A percentile compares a stretch with the other conserved stretches of the same genome.
These are phyloP conservation scores for Calcarisporium arbuscula DNA, from an alignment of 2,329 filamentous ascomycete genomes.

Conservation along the genomic window DNA sequence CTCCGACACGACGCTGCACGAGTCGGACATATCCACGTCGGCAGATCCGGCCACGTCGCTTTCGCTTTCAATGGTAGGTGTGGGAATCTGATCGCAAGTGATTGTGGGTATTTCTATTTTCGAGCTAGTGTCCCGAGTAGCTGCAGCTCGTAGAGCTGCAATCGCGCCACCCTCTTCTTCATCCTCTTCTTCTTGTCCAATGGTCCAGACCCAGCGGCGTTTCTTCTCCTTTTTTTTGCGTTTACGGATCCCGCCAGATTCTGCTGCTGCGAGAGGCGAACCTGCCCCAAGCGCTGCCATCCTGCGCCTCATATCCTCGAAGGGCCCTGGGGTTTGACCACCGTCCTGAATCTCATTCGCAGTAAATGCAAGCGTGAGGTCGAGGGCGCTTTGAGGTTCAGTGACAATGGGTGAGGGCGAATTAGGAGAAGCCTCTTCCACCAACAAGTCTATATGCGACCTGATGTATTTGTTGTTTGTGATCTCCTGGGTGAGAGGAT, in stretches of 20 bases:
- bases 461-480: slow-evolving; percentile 55
- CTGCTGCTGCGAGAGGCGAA: slow-evolving; percentile 35
- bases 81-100: slow-evolving; percentile 23
- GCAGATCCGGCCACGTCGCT: slow-evolving; percentile 22
- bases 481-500: slow-evolving; percentile 57
- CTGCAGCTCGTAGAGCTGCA: slow-evolving; percentile 30
- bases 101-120: slow-evolving; percentile 2
- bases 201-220: slow-evolving; percentile 61
- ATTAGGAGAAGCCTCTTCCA: slow-evolving; percentile 48
- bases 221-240: slow-evolving; percentile 52
- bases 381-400: slow-evolving; percentile 36
- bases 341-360: slow-evolving; percentile 52
- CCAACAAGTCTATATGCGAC: slow-evolving; percentile 57
- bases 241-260: slow-evolving; percentile 42
- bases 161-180: slow-evolving; percentile 37
- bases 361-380: slow-evolving; percentile 44
- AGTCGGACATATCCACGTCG: slow-evolving; percentile 47
- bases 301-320: slow-evolving; percentile 55
- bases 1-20: slow-evolving; percentile 31
- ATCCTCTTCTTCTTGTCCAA: slow-evolving; percentile 46
- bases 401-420: slow-evolving; percentile 27
- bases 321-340: slow-evolving; percentile 56
- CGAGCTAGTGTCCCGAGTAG: slow-evolving; percentile 14
- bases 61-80: slow-evolving; percentile 33
- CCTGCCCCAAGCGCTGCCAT: slow-evolving; percentile 43